A percentile compares a stretch with the other conserved stretches of the same genome.
Evolutionary conservation across 768 basidiomycete genomes (phyloP).

Genomic region (Lactifluus volemus): DNA sequence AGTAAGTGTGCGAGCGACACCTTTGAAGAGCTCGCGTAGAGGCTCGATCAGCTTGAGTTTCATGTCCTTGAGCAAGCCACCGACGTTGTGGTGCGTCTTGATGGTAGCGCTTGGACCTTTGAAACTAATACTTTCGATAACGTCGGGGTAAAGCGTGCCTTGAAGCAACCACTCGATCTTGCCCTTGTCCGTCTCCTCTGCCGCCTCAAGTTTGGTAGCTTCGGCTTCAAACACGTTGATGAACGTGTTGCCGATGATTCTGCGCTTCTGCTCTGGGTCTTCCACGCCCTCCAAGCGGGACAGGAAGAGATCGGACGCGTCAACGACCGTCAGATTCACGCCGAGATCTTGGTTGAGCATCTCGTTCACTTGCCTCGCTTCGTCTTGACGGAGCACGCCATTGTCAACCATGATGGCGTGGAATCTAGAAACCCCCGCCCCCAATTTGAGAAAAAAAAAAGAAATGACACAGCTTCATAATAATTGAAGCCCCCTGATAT

Average conservation of each 20-base stretch:
- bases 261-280: constrained; percentile 95
- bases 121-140: constrained; percentile 99
- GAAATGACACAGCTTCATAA: neutral
- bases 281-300: constrained; percentile 82
- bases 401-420: constrained; percentile 99
- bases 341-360: constrained; percentile 93
- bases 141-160: constrained; percentile 97
- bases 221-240: constrained; percentile 97
- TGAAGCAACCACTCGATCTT: constrained; percentile 96
- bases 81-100: constrained; percentile 99
- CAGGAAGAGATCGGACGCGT: constrained; percentile 91
- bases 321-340: constrained; percentile 92
- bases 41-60: constrained; percentile 98
- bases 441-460: neutral
- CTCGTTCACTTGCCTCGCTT: constrained; percentile 81
- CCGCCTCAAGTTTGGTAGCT: constrained; percentile 79
- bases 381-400: constrained; percentile 88
- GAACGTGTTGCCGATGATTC: constrained; percentile 98
- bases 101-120: constrained; percentile 98
- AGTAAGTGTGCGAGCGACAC: constrained; percentile 30
- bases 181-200: constrained; percentile 75
- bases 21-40: constrained; percentile 95
- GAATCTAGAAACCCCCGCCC: constrained; percentile 49
- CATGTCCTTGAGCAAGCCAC: constrained; percentile 94
- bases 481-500: neutral